Conservation (phyloP, 179 eudicot genomes). For the Drosera spatulata region DNA sequence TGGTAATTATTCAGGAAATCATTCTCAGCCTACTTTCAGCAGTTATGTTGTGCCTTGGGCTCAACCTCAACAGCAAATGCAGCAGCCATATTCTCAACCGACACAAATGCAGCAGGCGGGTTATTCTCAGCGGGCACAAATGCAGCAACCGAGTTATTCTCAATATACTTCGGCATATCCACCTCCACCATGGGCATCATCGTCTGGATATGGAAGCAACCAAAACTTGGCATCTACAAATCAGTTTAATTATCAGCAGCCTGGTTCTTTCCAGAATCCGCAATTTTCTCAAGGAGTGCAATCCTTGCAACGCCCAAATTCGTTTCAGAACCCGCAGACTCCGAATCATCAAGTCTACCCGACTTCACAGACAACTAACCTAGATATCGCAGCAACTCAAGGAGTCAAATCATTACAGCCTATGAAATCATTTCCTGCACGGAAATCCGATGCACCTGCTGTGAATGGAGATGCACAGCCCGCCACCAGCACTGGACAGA, state of each 20-base stretch:
- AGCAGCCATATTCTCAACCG: background rate
- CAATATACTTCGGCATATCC: slow-evolving; percentile 35
- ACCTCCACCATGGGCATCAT: slow-evolving; percentile 87
- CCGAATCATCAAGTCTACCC: background rate
- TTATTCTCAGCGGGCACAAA: slow-evolving; percentile 7
- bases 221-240: slow-evolving; percentile 20
- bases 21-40: slow-evolving; percentile 16
- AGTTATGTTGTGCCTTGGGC: slow-evolving; percentile 69
- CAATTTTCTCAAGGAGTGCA: background rate
- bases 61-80: slow-evolving; percentile 17
- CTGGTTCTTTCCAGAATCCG: slow-evolving; percentile 8
- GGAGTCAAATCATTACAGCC: background rate
- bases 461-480: slow-evolving; percentile 30
- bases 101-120: background rate
- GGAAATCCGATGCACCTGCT: slow-evolving; percentile 18
- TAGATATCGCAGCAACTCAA: background rate
- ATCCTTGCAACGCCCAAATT: background rate
- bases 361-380: background rate
- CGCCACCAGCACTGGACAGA: slow-evolving; percentile 34
- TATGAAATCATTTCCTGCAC: slow-evolving; percentile 14
- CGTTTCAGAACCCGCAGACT: background rate
- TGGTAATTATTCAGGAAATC: background rate
- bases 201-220: slow-evolving; percentile 54
- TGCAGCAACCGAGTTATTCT: slow-evolving; percentile 17
- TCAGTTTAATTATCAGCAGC: too few species aligned